These are phyloP conservation scores for Podaxis pistillaris DNA, from an alignment of 768 basidiomycete genomes.

Conservation along the genomic window DNA sequence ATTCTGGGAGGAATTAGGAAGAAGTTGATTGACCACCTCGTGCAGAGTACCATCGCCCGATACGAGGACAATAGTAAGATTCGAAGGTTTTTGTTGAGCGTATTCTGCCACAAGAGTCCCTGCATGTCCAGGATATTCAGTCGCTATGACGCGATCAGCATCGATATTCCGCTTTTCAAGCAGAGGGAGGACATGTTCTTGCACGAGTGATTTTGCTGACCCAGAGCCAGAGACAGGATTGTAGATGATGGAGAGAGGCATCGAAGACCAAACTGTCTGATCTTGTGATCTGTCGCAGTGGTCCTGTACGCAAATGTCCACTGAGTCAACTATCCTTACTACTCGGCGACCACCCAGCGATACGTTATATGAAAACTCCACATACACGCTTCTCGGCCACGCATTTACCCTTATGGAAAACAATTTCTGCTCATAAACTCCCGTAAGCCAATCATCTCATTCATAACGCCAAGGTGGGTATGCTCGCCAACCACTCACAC, in stretches of 20 bases:
- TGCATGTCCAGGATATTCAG: slow-evolving; percentile 54
- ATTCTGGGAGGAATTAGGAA: slow-evolving; percentile 20
- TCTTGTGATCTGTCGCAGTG: no score
- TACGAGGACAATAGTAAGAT: slow-evolving; percentile 53
- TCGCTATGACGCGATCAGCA: slow-evolving; percentile 44
- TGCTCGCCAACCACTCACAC: neutral
- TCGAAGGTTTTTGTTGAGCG: slow-evolving; percentile 25
- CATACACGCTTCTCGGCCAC: no score
- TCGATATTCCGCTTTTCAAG: slow-evolving; percentile 40
- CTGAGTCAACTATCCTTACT: no score
- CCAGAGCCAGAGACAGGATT: slow-evolving; percentile 75
- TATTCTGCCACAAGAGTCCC: slow-evolving; percentile 43
- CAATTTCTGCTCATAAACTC: no score
- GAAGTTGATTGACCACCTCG: slow-evolving; percentile 74
- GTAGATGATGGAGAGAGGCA: slow-evolving; percentile 63
- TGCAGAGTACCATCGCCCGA: slow-evolving; percentile 95
- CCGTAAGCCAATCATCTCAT: no score
- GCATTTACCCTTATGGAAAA: no score
- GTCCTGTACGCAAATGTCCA: no score
- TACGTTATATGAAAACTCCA: no score
- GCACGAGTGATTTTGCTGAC: slow-evolving; percentile 54
- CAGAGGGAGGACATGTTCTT: slow-evolving; percentile 61
- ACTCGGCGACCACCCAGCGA: no score
- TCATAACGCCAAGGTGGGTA: neutral
- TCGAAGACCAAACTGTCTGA: slow-evolving; percentile 15